Conservation (phyloP, 257 asterid species). For the Capsicum rhomboideum region DNA sequence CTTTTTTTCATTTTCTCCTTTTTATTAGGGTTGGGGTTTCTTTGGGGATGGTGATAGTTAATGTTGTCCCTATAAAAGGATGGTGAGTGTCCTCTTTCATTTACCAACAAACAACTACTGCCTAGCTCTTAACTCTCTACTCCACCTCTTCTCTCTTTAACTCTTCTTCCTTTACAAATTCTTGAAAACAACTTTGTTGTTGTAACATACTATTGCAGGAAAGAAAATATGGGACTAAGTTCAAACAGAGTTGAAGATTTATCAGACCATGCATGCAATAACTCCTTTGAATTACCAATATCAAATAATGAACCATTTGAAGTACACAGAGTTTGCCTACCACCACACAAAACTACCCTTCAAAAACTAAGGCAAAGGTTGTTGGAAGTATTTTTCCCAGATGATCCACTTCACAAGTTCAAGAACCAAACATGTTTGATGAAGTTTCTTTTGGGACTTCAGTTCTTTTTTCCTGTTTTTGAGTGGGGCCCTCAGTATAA, state of each 20-base stretch:
- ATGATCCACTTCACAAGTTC: conserved; percentile 74
- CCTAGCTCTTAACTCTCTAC: not conserved
- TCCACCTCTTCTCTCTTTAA: no score
- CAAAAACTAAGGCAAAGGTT: conserved; percentile 62
- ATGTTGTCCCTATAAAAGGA: not conserved
- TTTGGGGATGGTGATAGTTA: not conserved
- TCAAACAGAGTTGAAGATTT: conserved; percentile 52
- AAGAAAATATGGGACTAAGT: conserved; percentile 25
- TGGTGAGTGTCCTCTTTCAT: not conserved
- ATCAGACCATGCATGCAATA: conserved; percentile 21
- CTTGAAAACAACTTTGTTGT: not conserved
- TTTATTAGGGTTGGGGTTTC: not conserved
- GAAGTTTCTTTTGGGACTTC: conserved; percentile 48
- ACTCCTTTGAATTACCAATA: not conserved
- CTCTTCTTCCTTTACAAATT: not conserved
- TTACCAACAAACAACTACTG: not conserved
- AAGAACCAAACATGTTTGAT: conserved; percentile 57
- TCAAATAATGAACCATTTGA: conserved; percentile 16
- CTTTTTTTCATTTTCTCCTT: not conserved
- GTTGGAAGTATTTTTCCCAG: conserved; percentile 78
- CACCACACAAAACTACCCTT: conserved; percentile 53
- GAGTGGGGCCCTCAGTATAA: conserved; percentile 74
- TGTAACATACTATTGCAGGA: no score
- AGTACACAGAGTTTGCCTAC: conserved; percentile 61
- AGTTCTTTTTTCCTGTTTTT: conserved; percentile 67